Evolutionary conservation across 1,139 yeast genomes (phyloP).

Genomic region (Blastobotrys elegans): DNA sequence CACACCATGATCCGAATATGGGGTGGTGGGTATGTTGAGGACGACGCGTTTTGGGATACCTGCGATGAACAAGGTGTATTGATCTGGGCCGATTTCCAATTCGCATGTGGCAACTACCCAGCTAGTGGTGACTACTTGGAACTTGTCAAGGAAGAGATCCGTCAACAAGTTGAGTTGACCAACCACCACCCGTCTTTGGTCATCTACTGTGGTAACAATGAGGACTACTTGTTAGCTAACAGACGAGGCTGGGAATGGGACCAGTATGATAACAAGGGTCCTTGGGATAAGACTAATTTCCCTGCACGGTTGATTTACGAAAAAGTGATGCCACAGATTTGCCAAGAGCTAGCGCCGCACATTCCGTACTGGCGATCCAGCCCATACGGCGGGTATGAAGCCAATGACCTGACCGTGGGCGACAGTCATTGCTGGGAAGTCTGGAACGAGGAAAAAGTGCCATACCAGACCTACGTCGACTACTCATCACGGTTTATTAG

Average conservation of each 20-base stretch:
- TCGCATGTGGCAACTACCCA: conserved; percentile 48
- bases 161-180: conserved; percentile 36
- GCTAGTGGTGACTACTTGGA: conserved; percentile 28
- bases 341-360: conserved; percentile 27
- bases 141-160: conserved; percentile 34
- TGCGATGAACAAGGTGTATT: conserved; percentile 43
- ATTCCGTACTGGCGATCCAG: conserved; percentile 42
- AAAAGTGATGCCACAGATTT: conserved; percentile 34
- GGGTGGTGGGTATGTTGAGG: conserved; percentile 47
- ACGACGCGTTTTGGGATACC: conserved; percentile 38
- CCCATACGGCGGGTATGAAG: conserved; percentile 40
- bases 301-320: conserved; percentile 44
- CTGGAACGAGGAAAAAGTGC: conserved; percentile 45
- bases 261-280: conserved; percentile 30
- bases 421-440: conserved; percentile 49
- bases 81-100: conserved; percentile 50
- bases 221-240: conserved; percentile 46
- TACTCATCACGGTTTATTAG: conserved; percentile 43
- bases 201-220: conserved; percentile 43
- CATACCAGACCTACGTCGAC: conserved; percentile 42
- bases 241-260: conserved; percentile 35
- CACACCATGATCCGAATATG: conserved; percentile 44
- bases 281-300: conserved; percentile 35
- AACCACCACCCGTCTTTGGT: conserved; percentile 37
- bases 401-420: conserved; percentile 39